phyloP scores from a whole-genome alignment of 2,329 filamentous ascomycete species.

The Trichothecium sympodiale region DNA sequence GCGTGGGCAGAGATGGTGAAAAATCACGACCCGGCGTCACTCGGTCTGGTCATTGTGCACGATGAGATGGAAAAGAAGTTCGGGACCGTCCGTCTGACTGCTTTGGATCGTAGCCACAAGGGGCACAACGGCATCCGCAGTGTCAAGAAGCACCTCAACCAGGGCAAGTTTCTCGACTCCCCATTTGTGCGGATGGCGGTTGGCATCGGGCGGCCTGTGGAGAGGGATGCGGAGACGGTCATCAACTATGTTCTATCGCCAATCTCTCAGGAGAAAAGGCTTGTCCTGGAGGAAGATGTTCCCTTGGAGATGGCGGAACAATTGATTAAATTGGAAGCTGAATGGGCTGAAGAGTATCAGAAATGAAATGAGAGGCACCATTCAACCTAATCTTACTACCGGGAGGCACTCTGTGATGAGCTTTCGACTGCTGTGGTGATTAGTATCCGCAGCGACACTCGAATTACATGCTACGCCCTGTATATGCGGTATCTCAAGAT shows the following conservation, averaged over 20 bases:
- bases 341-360: conserved; percentile 20
- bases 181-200: conserved; percentile 56
- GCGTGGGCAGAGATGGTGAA: conserved; percentile 51
- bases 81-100: conserved; percentile 54
- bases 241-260: conserved; percentile 66
- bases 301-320: conserved; percentile 39
- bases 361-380: neutral
- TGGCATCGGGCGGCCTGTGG: conserved; percentile 75
- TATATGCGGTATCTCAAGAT: too few relatives aligned
- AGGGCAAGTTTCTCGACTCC: conserved; percentile 25
- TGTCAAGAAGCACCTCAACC: conserved; percentile 39
- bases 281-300: conserved; percentile 38
- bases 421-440: too few relatives aligned
- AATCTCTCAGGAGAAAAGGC: conserved; percentile 44
- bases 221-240: conserved; percentile 56
- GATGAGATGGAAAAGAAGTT: conserved; percentile 73
- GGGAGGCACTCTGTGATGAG: too few relatives aligned
- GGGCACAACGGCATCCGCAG: conserved; percentile 71
- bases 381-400: too few relatives aligned
- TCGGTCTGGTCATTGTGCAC: conserved; percentile 65
- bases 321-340: conserved; percentile 33
- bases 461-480: too few relatives aligned
- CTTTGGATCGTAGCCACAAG: conserved; percentile 51
- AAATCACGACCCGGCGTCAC: conserved; percentile 18
- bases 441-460: too few relatives aligned